These are phyloP conservation scores for Emmonsiellopsis sp. DNA, from an alignment of 2,329 filamentous ascomycete species.

Conservation along the genomic window DNA sequence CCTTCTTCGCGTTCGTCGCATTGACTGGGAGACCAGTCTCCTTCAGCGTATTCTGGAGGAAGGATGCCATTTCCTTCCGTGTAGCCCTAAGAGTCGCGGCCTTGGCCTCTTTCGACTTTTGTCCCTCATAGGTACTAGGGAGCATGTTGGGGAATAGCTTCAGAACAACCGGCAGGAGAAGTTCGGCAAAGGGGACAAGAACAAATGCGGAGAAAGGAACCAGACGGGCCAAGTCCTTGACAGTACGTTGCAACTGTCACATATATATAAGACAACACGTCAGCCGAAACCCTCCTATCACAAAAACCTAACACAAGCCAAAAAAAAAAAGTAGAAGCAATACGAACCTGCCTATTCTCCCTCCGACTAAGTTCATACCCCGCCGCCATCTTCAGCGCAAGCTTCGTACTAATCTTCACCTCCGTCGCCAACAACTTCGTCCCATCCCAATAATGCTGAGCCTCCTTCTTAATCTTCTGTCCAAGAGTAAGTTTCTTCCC, in stretches of 20 bases:
- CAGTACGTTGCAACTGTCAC: conserved; percentile 67
- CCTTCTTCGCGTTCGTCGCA: conserved; percentile 72
- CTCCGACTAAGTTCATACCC: conserved; percentile 93
- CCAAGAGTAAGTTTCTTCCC: conserved; percentile 74
- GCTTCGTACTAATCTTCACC: conserved; percentile 80
- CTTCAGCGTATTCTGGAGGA: conserved; percentile 77
- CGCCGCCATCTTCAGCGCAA: conserved; percentile 94
- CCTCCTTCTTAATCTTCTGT: conserved; percentile 93
- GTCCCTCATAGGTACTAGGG: conserved; percentile 91
- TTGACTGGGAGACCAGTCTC: conserved; percentile 91
- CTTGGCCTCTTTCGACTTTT: conserved; percentile 84
- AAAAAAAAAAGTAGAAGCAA: not conserved
- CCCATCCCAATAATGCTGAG: conserved; percentile 94
- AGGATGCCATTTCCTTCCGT: conserved; percentile 85
- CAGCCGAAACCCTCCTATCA: conserved; percentile 2
- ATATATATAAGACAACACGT: not conserved
- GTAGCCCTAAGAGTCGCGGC: conserved; percentile 71
- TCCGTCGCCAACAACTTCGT: conserved; percentile 90
- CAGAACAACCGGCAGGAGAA: conserved; percentile 81
- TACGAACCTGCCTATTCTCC: conserved; percentile 69
- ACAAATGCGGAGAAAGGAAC: conserved; percentile 96
- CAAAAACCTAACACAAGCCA: not conserved
- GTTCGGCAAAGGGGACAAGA: conserved; percentile 91
- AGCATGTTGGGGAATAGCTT: conserved; percentile 96
- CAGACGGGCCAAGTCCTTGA: conserved; percentile 83